A percentile compares a stretch with the other conserved stretches of the same genome.
phyloP scores from a whole-genome alignment of 352 stramenopile genomes.

The Globisporangium cederbergense region DNA sequence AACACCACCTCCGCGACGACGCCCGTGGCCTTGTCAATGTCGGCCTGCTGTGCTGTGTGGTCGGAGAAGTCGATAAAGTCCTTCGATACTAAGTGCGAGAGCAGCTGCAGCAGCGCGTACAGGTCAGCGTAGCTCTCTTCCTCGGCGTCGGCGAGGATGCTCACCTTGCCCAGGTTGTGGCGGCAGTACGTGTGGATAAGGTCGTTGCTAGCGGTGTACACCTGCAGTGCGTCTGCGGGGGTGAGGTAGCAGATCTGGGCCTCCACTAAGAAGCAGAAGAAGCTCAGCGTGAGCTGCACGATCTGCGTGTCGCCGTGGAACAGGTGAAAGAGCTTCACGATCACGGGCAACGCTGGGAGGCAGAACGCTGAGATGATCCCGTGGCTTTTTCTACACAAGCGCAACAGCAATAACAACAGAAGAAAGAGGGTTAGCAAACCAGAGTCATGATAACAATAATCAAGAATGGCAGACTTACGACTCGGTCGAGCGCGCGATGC shows the following conservation, averaged over 20 bases:
- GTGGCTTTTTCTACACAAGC: slow-evolving; percentile 39
- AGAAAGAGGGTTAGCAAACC: background rate
- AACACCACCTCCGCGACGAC: slow-evolving; percentile 88
- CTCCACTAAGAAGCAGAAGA: slow-evolving; percentile 79
- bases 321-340: slow-evolving; percentile 73
- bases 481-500: slow-evolving; percentile 69
- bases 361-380: slow-evolving; percentile 59
- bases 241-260: slow-evolving; percentile 77
- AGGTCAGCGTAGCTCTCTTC: slow-evolving; percentile 79
- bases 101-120: slow-evolving; percentile 68
- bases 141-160: slow-evolving; percentile 54
- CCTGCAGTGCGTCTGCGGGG: slow-evolving; percentile 58
- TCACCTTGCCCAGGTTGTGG: slow-evolving; percentile 71
- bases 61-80: slow-evolving; percentile 88
- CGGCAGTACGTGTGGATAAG: slow-evolving; percentile 67
- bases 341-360: slow-evolving; percentile 61
- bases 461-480: slow-evolving; percentile 28
- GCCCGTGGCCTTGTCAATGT: slow-evolving; percentile 54
- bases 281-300: slow-evolving; percentile 68
- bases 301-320: slow-evolving; percentile 75
- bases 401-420: background rate
- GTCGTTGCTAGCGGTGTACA: slow-evolving; percentile 71
- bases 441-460: background rate
- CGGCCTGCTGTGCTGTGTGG: slow-evolving; percentile 48
- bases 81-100: slow-evolving; percentile 78